Conservation (phyloP, 2,329 filamentous ascomycete genomes). For the Pseudogymnoascus sp. region DNA sequence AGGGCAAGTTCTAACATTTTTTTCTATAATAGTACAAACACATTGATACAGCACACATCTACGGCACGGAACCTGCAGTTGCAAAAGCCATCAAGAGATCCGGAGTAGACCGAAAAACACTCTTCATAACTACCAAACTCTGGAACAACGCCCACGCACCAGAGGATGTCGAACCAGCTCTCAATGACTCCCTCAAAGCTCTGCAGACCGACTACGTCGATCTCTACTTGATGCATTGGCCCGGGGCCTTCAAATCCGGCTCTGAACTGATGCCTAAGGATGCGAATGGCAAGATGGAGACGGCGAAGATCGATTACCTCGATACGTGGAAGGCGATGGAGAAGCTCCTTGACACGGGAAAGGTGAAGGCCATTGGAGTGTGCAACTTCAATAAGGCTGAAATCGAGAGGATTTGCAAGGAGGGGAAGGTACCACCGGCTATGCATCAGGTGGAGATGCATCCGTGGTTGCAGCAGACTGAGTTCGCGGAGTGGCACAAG, state of each 20-base stretch:
- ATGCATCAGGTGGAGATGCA: conserved; percentile 53
- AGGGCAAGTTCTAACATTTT: background rate
- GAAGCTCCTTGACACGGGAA: conserved; percentile 43
- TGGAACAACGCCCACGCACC: conserved; percentile 44
- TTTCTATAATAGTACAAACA: conserved; percentile 30
- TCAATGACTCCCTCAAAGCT: conserved; percentile 31
- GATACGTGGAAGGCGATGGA: conserved; percentile 54
- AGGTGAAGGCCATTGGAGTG: conserved; percentile 52
- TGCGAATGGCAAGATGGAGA: conserved; percentile 20
- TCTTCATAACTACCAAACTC: conserved; percentile 51
- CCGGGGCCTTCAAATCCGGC: conserved; percentile 27
- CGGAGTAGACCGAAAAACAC: conserved; percentile 33
- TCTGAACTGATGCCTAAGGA: conserved; percentile 22
- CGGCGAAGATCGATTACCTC: conserved; percentile 30
- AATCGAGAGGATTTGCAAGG: conserved; percentile 33
- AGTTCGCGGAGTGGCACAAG: conserved; percentile 39
- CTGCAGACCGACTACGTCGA: conserved; percentile 35
- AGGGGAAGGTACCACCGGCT: conserved; percentile 43
- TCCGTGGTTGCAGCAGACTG: conserved; percentile 44
- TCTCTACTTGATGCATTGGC: conserved; percentile 35
- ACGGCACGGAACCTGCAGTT: conserved; percentile 39
- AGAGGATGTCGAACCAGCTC: conserved; percentile 28
- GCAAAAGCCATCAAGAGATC: conserved; percentile 36
- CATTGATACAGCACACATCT: conserved; percentile 41
- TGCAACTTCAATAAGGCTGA: conserved; percentile 49